These are phyloP conservation scores for Akanthomyces muscarius DNA, from an alignment of 2,329 filamentous ascomycete genomes.

Conservation along the genomic window DNA sequence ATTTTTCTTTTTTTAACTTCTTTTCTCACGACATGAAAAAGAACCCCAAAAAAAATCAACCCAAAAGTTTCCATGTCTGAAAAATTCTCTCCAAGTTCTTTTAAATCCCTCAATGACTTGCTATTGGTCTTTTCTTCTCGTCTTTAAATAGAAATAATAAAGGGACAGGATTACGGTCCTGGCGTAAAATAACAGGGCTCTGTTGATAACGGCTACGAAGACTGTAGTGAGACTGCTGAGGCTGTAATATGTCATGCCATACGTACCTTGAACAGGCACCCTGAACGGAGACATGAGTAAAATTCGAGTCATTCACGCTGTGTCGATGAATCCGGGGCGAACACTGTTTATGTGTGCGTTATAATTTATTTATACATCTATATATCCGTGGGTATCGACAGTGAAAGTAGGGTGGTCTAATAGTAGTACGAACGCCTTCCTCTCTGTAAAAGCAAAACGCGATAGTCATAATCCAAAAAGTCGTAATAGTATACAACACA, in stretches of 20 bases:
- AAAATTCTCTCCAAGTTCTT: neutral
- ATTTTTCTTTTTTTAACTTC: constrained; percentile 19
- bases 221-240: too few species aligned
- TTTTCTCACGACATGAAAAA: constrained; percentile 17
- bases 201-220: too few species aligned
- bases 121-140: neutral
- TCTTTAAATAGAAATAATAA: too few species aligned
- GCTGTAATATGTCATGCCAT: too few species aligned
- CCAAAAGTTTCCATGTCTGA: constrained; percentile 8
- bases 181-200: too few species aligned
- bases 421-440: neutral
- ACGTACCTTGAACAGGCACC: too few species aligned
- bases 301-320: too few species aligned
- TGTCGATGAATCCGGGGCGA: too few species aligned
- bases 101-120: neutral
- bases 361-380: neutral
- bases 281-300: too few species aligned
- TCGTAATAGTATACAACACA: neutral
- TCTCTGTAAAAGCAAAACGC: neutral
- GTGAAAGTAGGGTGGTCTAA: neutral
- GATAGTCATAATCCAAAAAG: neutral
- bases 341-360: neutral
- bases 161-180: too few species aligned
- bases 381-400: constrained; percentile 13
- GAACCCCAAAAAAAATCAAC: neutral